These are phyloP conservation scores for Hericium erinaceus DNA, from an alignment of 768 basidiomycete genomes.

Conservation along the genomic window DNA sequence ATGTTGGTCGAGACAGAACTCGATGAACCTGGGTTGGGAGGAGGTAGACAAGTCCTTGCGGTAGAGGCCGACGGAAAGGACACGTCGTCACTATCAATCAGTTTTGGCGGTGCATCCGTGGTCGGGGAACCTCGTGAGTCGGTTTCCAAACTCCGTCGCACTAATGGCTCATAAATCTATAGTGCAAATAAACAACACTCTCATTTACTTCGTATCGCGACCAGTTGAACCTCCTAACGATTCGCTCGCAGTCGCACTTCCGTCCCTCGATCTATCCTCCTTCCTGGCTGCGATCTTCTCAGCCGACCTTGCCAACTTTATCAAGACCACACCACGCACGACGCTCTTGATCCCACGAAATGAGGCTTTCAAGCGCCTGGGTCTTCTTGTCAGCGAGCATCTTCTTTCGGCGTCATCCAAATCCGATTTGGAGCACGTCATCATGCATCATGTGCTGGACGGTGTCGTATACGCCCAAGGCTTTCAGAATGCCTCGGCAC, in stretches of 20 bases:
- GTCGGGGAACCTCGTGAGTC: slow-evolving; percentile 68
- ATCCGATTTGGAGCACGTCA: slow-evolving; percentile 70
- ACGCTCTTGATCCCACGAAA: slow-evolving; percentile 87
- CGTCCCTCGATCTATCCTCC: slow-evolving; percentile 76
- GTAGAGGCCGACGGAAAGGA: slow-evolving; percentile 56
- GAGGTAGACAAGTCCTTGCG: slow-evolving; percentile 59
- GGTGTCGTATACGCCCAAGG: slow-evolving; percentile 63
- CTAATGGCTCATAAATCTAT: slow-evolving; percentile 4
- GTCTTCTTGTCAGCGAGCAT: slow-evolving; percentile 76
- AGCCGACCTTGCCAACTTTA: slow-evolving; percentile 63
- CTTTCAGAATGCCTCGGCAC: slow-evolving; percentile 54
- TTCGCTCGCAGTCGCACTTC: slow-evolving; percentile 70
- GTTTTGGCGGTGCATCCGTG: slow-evolving; percentile 77
- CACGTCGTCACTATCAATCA: slow-evolving; percentile 48
- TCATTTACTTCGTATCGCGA: slow-evolving; percentile 85
- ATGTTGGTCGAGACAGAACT: slow-evolving; percentile 77
- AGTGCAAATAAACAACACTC: slow-evolving; percentile 69
- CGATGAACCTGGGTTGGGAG: slow-evolving; percentile 57
- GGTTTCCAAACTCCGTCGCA: neutral
- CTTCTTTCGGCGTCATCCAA: slow-evolving; percentile 73
- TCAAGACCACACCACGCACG: slow-evolving; percentile 56
- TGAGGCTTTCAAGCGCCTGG: slow-evolving; percentile 79
- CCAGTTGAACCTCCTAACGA: slow-evolving; percentile 79
- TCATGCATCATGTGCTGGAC: slow-evolving; percentile 80
- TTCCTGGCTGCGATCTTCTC: slow-evolving; percentile 90